Evolutionary conservation across 306 rosid species (phyloP).

Genomic region (Prunus mongolica): DNA sequence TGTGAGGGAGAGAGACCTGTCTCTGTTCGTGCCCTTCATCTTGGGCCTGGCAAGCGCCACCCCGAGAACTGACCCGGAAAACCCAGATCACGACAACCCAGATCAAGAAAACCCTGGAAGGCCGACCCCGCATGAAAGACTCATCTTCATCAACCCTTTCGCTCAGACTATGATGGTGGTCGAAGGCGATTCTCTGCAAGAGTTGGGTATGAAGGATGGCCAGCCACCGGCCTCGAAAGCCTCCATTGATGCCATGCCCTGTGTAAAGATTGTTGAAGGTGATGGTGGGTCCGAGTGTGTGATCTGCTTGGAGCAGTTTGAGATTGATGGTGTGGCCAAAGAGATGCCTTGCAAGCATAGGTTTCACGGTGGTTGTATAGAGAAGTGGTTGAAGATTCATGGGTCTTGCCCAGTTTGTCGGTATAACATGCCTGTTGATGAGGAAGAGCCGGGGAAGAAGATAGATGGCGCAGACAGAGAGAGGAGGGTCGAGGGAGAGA

Average conservation of each 20-base stretch:
- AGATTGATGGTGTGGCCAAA: slow-evolving; percentile 41
- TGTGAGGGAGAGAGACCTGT: slow-evolving; percentile 39
- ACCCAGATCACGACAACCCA: slow-evolving; percentile 6
- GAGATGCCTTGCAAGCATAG: slow-evolving; percentile 80
- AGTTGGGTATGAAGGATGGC: slow-evolving; percentile 39
- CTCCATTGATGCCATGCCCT: slow-evolving; percentile 53
- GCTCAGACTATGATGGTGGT: slow-evolving; percentile 57
- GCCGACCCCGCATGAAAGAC: slow-evolving; percentile 22
- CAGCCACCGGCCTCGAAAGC: slow-evolving; percentile 78
- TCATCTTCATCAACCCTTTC: slow-evolving; percentile 58
- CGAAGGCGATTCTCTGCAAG: slow-evolving; percentile 45
- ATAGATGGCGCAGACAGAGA: slow-evolving; percentile 24
- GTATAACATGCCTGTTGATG: slow-evolving; percentile 67
- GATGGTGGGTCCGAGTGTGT: slow-evolving; percentile 46
- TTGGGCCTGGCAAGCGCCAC: slow-evolving; percentile 37
- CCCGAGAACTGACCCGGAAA: slow-evolving; percentile 4
- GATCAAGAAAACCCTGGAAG: neutral
- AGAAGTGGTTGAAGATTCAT: slow-evolving; percentile 72
- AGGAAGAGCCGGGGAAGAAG: slow-evolving; percentile 42
- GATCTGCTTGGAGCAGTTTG: slow-evolving; percentile 72
- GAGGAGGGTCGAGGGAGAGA: slow-evolving; percentile 37
- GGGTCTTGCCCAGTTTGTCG: slow-evolving; percentile 88
- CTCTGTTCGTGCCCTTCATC: slow-evolving; percentile 55
- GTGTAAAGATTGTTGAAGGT: slow-evolving; percentile 35
- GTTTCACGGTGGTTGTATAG: slow-evolving; percentile 60